phyloP scores from a whole-genome alignment of 495 filamentous ascomycete species.

The Aspergillus taichungensis region DNA sequence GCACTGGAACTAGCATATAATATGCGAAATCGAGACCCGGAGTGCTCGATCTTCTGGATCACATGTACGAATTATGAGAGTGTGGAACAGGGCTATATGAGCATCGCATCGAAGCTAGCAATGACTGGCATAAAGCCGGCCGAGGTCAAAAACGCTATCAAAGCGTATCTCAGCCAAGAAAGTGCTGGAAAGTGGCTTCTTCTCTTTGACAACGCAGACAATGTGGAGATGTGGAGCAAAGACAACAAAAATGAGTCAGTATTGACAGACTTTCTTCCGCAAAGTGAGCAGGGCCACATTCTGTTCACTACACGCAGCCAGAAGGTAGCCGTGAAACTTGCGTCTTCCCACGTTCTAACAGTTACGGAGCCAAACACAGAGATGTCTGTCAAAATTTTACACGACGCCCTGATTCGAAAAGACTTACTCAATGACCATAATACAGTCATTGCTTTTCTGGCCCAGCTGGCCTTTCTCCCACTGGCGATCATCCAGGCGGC shows the following conservation, averaged over 20 bases:
- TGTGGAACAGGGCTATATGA: slow-evolving; percentile 36
- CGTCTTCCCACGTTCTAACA: slow-evolving; percentile 10
- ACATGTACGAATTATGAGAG: slow-evolving; percentile 26
- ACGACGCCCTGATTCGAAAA: slow-evolving; percentile 20
- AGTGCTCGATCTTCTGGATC: slow-evolving; percentile 47
- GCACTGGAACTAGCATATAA: slow-evolving; percentile 40
- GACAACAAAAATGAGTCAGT: background rate
- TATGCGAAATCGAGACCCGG: slow-evolving; percentile 23
- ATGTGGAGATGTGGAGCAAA: slow-evolving; percentile 21
- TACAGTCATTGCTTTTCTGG: slow-evolving; percentile 12
- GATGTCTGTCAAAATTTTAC: slow-evolving; percentile 9
- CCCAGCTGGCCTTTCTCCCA: slow-evolving; percentile 26
- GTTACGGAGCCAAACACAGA: slow-evolving; percentile 20
- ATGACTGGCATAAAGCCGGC: slow-evolving; percentile 12
- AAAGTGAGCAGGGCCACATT: slow-evolving; percentile 20
- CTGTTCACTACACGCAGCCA: slow-evolving; percentile 31
- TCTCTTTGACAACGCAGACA: slow-evolving; percentile 35
- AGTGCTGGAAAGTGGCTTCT: slow-evolving; percentile 27
- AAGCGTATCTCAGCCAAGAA: slow-evolving; percentile 18
- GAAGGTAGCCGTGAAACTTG: slow-evolving; percentile 16
- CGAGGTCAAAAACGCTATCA: slow-evolving; percentile 19
- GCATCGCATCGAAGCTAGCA: slow-evolving; percentile 23
- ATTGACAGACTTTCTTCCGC: slow-evolving; percentile 17
- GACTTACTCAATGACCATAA: slow-evolving; percentile 9
- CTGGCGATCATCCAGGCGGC: slow-evolving; percentile 36